Conservation (phyloP, 2,329 filamentous ascomycete species). For the Alternaria sp. region DNA sequence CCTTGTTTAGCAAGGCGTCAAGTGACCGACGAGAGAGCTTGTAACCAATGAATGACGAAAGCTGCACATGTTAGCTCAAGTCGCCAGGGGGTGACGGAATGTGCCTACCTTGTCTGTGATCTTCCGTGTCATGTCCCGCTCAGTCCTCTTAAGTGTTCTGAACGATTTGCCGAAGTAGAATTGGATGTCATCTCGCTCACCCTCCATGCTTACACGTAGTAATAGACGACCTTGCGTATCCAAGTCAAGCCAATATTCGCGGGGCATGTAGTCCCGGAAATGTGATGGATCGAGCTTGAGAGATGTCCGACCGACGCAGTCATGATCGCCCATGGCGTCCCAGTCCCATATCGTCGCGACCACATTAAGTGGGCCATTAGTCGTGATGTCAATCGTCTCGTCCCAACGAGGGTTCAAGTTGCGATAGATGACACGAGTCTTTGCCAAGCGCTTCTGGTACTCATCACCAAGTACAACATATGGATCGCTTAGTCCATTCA, state of each 20-base stretch:
- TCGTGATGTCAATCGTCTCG: conserved; percentile 94
- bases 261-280: conserved; percentile 93
- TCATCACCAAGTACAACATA: conserved; percentile 98
- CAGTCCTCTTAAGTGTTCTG: conserved; percentile 90
- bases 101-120: conserved; percentile 89
- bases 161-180: conserved; percentile 99
- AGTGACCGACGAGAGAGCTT: conserved; percentile 86
- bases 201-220: conserved; percentile 96
- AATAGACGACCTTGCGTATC: conserved; percentile 92
- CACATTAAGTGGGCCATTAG: conserved; percentile 87
- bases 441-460: conserved; percentile 94
- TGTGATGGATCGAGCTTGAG: conserved; percentile 97
- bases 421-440: conserved; percentile 89
- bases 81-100: conserved; percentile 2
- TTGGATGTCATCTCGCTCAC: conserved; percentile 96
- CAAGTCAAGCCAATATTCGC: conserved; percentile 97
- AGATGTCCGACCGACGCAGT: conserved; percentile 95
- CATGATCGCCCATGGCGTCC: conserved; percentile 95
- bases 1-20: conserved; percentile 75
- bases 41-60: conserved; percentile 90
- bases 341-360: conserved; percentile 99
- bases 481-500: conserved; percentile 91
- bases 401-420: conserved; percentile 97
- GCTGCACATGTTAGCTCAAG: conserved; percentile 58
- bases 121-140: conserved; percentile 97